A percentile compares a stretch with the other conserved stretches of the same genome.
These are phyloP conservation scores for Recurvomyces mirabilis DNA, from an alignment of 495 filamentous ascomycete genomes.

Conservation along the genomic window DNA sequence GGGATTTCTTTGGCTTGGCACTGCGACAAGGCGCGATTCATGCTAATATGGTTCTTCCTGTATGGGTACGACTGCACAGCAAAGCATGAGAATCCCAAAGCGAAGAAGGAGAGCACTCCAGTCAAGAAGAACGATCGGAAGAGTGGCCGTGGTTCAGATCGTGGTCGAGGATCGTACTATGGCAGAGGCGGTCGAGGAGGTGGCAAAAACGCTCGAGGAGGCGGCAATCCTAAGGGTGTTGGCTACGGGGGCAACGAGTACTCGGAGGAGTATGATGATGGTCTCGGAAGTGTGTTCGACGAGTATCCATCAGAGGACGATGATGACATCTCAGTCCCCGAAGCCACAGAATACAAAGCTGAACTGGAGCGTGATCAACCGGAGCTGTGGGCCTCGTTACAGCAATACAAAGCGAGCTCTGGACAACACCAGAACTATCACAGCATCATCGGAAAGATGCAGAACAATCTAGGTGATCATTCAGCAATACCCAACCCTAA, in stretches of 20 bases:
- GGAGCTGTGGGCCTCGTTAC: too few relatives aligned
- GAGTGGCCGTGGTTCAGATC: too few relatives aligned
- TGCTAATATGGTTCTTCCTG: constrained; percentile 24
- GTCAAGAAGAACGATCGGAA: too few relatives aligned
- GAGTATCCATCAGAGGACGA: not conserved
- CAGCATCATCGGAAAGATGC: too few relatives aligned
- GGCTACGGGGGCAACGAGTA: not conserved
- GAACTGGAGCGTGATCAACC: too few relatives aligned
- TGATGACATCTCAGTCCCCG: not conserved
- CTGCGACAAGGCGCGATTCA: constrained; percentile 20
- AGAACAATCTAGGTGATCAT: too few relatives aligned
- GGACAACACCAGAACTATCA: too few relatives aligned
- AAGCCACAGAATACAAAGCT: too few relatives aligned
- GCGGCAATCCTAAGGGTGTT: not conserved
- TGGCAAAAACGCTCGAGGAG: not conserved
- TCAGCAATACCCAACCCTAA: too few relatives aligned
- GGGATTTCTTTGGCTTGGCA: constrained; percentile 19
- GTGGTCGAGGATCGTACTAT: too few relatives aligned
- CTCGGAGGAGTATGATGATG: not conserved
- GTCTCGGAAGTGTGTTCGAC: too few relatives aligned
- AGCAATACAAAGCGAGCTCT: too few relatives aligned
- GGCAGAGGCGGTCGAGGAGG: not conserved
- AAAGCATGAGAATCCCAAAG: constrained; percentile 2
- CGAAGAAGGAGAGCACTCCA: not conserved
- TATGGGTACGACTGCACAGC: constrained; percentile 19